Conservation (phyloP, 192 early-diverging fungal genomes). For the Pilaira anomala region DNA sequence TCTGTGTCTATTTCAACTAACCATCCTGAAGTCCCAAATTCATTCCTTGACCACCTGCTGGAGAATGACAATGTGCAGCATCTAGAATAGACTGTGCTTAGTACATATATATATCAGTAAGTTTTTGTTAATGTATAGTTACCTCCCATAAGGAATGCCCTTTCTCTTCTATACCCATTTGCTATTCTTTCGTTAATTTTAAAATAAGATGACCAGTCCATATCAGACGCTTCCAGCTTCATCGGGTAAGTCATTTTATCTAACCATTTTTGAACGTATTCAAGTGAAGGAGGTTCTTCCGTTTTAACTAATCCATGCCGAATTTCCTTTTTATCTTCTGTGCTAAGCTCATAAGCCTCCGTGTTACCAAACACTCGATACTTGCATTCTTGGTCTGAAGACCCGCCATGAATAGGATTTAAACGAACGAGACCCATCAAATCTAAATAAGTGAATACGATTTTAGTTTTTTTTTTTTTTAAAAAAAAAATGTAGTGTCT, state of each 20-base stretch:
- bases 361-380: constrained; percentile 13
- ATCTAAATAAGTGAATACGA: constrained; percentile 2
- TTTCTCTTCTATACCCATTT: constrained; percentile 26
- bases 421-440: constrained; percentile 8
- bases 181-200: constrained; percentile 35
- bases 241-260: not conserved
- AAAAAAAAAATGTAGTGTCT: too few species aligned
- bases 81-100: constrained; percentile 15
- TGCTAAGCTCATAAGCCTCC: not conserved
- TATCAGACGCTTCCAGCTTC: constrained; percentile 1
- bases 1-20: constrained; percentile 8
- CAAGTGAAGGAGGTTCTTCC: not conserved
- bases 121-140: not conserved
- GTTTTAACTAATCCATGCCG: not conserved
- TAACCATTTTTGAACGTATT: constrained; percentile 10
- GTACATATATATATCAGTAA: not conserved
- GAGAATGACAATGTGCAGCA: constrained; percentile 40
- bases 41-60: constrained; percentile 41
- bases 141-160: constrained; percentile 38
- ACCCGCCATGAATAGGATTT: not conserved
- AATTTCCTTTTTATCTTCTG: not conserved
- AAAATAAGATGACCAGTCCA: constrained; percentile 29
- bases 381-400: not conserved
- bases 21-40: constrained; percentile 46
- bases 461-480: not conserved